A percentile compares a stretch with the other conserved stretches of the same genome.
Conservation (phyloP, 2,329 filamentous ascomycete genomes). For the Nemania sp. region DNA sequence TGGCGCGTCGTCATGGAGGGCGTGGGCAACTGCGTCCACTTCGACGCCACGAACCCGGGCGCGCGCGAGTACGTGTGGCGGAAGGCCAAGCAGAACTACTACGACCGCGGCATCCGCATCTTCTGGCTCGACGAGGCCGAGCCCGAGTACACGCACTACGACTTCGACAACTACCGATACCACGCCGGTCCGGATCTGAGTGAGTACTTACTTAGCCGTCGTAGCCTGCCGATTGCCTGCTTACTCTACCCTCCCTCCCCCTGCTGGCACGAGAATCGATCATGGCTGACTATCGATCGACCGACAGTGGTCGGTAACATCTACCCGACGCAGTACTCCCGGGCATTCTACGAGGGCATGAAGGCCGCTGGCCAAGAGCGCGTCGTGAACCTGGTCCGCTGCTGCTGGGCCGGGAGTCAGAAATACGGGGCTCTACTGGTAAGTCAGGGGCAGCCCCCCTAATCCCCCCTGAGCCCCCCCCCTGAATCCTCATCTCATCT, state of each 20-base stretch:
- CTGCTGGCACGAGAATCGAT: too few species aligned
- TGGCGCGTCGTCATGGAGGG: slow-evolving; percentile 62
- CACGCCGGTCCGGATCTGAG: slow-evolving; percentile 55
- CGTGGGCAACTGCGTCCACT: slow-evolving; percentile 62
- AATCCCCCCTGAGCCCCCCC: not conserved
- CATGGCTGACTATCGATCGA: not conserved
- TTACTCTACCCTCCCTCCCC: too few species aligned
- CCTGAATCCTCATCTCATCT: not conserved
- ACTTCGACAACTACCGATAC: slow-evolving; percentile 70
- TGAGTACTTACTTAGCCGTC: not conserved
- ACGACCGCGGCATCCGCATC: slow-evolving; percentile 62
- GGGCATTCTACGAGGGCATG: slow-evolving; percentile 60
- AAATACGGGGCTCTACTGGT: slow-evolving; percentile 68
- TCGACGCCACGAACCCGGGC: slow-evolving; percentile 66
- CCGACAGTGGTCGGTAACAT: slow-evolving; percentile 54
- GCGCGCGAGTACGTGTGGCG: slow-evolving; percentile 64
- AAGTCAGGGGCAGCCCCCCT: not conserved
- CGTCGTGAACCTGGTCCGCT: slow-evolving; percentile 56
- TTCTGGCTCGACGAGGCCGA: slow-evolving; percentile 75
- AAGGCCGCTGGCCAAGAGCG: slow-evolving; percentile 52
- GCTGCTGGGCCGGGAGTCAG: slow-evolving; percentile 60
- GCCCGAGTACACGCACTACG: slow-evolving; percentile 66
- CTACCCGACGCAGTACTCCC: slow-evolving; percentile 55
- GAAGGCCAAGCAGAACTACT: slow-evolving; percentile 64
- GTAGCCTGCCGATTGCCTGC: not conserved